phyloP scores from a whole-genome alignment of 75 land plant genomes.

The Sequoia sempervirens region DNA sequence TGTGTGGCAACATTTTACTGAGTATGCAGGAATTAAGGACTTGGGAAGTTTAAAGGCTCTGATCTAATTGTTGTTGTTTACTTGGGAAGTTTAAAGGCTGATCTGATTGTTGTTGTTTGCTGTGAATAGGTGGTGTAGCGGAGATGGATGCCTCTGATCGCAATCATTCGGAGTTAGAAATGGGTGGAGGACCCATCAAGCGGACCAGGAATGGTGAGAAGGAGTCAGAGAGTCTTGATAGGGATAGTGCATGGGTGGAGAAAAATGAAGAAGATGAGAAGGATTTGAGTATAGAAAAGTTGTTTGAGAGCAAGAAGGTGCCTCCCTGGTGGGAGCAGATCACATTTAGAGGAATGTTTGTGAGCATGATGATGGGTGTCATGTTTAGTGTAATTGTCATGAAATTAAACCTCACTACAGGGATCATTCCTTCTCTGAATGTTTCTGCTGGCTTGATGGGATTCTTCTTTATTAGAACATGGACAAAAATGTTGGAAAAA shows the following conservation, averaged over 20 bases:
- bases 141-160: not conserved
- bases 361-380: slow-evolving; percentile 42
- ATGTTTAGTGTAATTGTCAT: slow-evolving; percentile 59
- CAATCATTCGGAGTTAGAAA: not conserved
- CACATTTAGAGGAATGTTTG: slow-evolving; percentile 47
- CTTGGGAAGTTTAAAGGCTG: not conserved
- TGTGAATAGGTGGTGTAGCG: not conserved
- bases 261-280: not conserved
- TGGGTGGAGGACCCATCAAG: not conserved
- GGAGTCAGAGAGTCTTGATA: no score
- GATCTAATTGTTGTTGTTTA: not conserved
- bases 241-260: not conserved
- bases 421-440: slow-evolving; percentile 58
- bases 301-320: slow-evolving; percentile 22
- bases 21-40: not conserved
- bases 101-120: no score
- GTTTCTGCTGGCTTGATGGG: slow-evolving; percentile 55
- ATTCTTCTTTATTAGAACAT: slow-evolving; percentile 44
- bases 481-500: slow-evolving; percentile 38
- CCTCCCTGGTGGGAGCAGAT: slow-evolving; percentile 63
- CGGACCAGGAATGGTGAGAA: not conserved
- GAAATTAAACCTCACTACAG: slow-evolving; percentile 55
- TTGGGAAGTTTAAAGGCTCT: not conserved
- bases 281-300: not conserved
- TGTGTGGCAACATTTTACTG: not conserved